These are phyloP conservation scores for Talaromyces atroroseus DNA, from an alignment of 2,329 filamentous ascomycete species.

Conservation along the genomic window DNA sequence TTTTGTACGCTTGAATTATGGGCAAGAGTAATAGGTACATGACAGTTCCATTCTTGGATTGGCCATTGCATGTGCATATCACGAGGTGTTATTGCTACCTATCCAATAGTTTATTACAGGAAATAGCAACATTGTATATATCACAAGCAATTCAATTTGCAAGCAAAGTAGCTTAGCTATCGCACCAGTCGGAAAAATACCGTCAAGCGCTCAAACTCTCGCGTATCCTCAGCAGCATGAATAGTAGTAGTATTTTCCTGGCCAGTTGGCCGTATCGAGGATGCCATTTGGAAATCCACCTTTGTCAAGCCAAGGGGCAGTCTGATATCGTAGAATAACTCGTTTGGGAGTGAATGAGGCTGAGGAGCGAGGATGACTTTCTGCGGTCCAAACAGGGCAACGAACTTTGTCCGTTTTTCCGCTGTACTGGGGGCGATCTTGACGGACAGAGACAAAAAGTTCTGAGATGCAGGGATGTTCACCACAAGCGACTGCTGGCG, in stretches of 20 bases:
- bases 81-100: no score
- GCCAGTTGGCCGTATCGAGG: slow-evolving; percentile 58
- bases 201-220: slow-evolving; percentile 64
- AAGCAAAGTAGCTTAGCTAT: neutral
- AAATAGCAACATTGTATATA: neutral
- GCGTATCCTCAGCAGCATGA: slow-evolving; percentile 58
- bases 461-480: slow-evolving; percentile 61
- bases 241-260: slow-evolving; percentile 38
- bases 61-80: no score
- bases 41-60: no score
- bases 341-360: slow-evolving; percentile 44
- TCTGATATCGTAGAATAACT: slow-evolving; percentile 69
- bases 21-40: no score
- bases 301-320: slow-evolving; percentile 69
- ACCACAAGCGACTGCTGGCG: slow-evolving; percentile 69
- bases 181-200: slow-evolving; percentile 67
- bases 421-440: slow-evolving; percentile 59
- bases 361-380: slow-evolving; percentile 55
- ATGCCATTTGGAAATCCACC: slow-evolving; percentile 69
- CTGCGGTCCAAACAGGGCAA: slow-evolving; percentile 64
- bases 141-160: neutral
- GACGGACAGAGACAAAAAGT: slow-evolving; percentile 65
- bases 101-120: neutral
- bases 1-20: no score
- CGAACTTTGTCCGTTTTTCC: slow-evolving; percentile 68